phyloP scores from a whole-genome alignment of 305 asterid genomes.

The Stenogyne calaminthoides region DNA sequence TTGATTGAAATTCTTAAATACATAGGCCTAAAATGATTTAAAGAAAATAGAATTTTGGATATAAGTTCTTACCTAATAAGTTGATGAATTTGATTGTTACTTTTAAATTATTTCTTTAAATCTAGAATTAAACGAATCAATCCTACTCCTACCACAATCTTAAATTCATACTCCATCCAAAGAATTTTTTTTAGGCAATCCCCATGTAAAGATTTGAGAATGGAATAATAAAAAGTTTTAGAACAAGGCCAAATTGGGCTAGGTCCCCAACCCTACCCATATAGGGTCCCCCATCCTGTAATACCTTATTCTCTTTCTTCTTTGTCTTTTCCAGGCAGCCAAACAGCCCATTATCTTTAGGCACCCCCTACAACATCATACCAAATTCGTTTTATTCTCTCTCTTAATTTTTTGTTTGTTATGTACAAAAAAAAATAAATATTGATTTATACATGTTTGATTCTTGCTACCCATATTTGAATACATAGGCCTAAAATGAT shows the following conservation, averaged over 20 bases:
- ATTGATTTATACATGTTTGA: neutral
- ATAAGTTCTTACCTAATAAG: too few species aligned
- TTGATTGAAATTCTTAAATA: too few species aligned
- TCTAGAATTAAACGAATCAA: too few species aligned
- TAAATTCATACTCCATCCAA: too few species aligned
- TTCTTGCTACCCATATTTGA: too few species aligned
- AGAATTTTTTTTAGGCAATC: neutral
- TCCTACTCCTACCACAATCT: too few species aligned
- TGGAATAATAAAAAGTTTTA: slow-evolving; percentile 12
- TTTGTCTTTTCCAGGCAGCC: neutral
- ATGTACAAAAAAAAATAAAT: too few species aligned
- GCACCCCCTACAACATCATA: neutral
- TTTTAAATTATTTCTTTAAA: too few species aligned
- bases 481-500: too few species aligned
- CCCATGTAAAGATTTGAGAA: neutral
- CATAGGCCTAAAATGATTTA: too few species aligned
- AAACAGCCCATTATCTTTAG: neutral
- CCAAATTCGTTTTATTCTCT: neutral
- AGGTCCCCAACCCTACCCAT: neutral
- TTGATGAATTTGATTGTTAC: too few species aligned
- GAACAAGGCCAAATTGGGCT: neutral
- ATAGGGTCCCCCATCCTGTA: neutral
- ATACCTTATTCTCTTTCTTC: neutral
- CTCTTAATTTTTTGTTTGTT: neutral
- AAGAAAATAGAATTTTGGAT: too few species aligned